These are phyloP conservation scores for Hypoxylon perforatum DNA, from an alignment of 495 filamentous ascomycete genomes.

Conservation along the genomic window DNA sequence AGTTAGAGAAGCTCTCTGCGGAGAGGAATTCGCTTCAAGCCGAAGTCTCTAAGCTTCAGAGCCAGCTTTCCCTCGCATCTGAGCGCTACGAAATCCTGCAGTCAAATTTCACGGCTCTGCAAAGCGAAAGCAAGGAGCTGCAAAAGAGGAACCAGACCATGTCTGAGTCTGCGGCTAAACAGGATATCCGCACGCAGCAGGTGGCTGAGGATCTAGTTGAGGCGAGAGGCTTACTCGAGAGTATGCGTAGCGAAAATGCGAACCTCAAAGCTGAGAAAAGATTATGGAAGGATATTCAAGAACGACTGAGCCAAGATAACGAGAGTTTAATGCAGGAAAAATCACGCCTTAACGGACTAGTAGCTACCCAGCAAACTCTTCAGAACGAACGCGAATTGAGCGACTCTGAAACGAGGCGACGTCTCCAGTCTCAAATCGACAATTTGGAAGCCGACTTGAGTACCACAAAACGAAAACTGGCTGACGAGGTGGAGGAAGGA, in stretches of 20 bases:
- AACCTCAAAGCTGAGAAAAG: slow-evolving; percentile 94
- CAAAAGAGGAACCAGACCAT: slow-evolving; percentile 80
- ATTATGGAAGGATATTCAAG: slow-evolving; percentile 90
- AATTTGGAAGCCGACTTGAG: slow-evolving; percentile 80
- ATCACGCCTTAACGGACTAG: slow-evolving; percentile 78
- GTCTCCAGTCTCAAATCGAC: slow-evolving; percentile 80
- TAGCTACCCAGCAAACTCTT: slow-evolving; percentile 83
- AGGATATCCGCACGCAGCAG: slow-evolving; percentile 89
- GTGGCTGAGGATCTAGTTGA: slow-evolving; percentile 93
- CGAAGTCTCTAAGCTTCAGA: slow-evolving; percentile 79
- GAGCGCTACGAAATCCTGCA: slow-evolving; percentile 93
- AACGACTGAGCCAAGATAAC: slow-evolving; percentile 85
- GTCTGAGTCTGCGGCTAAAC: slow-evolving; percentile 84
- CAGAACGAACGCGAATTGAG: slow-evolving; percentile 89
- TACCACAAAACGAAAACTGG: slow-evolving; percentile 82
- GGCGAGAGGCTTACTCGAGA: slow-evolving; percentile 80
- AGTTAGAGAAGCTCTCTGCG: slow-evolving; percentile 80
- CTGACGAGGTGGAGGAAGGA: slow-evolving; percentile 82
- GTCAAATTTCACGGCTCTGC: slow-evolving; percentile 81
- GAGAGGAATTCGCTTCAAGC: slow-evolving; percentile 85
- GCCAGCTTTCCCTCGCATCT: slow-evolving; percentile 80
- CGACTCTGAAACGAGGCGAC: slow-evolving; percentile 81
- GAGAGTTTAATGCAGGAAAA: slow-evolving; percentile 85
- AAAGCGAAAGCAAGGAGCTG: slow-evolving; percentile 84
- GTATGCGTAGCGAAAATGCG: slow-evolving; percentile 87